Evolutionary conservation across 163 green algal species (phyloP).

Genomic region (Prototheca stagnorum): DNA sequence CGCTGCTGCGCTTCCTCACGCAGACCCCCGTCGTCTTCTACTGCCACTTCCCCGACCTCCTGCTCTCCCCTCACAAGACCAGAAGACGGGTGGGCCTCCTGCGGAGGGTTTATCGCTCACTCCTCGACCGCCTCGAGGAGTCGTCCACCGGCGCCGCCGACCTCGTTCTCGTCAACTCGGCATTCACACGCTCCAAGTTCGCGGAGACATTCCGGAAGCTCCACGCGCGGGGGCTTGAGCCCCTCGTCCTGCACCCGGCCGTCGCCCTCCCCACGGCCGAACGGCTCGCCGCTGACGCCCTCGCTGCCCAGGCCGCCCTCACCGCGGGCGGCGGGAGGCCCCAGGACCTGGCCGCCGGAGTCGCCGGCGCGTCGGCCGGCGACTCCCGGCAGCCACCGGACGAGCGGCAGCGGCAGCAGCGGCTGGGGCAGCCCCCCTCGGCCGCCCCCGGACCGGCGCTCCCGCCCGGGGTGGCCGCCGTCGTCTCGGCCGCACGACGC

Average conservation of each 20-base stretch:
- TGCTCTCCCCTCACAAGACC: conserved; percentile 50
- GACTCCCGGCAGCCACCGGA: too few species aligned
- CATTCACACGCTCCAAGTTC: conserved; percentile 70
- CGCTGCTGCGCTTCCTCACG: conserved; percentile 39
- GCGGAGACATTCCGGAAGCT: conserved; percentile 61
- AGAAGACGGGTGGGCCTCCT: too few species aligned
- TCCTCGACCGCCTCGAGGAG: conserved; percentile 76
- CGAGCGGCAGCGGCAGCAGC: too few species aligned
- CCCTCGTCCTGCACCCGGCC: conserved; percentile 71
- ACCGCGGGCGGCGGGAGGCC: too few species aligned
- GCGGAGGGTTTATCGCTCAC: conserved; percentile 60
- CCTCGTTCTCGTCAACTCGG: conserved; percentile 79
- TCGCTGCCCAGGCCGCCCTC: too few species aligned
- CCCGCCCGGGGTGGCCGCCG: conserved; percentile 8
- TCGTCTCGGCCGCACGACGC: conserved; percentile 20
- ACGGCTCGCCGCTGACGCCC: conserved; percentile 23
- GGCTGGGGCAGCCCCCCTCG: too few species aligned
- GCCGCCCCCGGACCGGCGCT: conserved; percentile 23
- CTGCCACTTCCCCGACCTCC: conserved; percentile 92
- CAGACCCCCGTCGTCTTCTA: conserved; percentile 73
- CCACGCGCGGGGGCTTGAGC: conserved; percentile 20
- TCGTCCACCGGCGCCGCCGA: conserved; percentile 66
- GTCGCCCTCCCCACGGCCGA: conserved; percentile 33
- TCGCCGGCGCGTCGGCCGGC: too few species aligned
- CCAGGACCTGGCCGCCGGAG: too few species aligned